These are phyloP conservation scores for Coprinopsis strossmayeri DNA, from an alignment of 768 basidiomycete genomes.

Conservation along the genomic window DNA sequence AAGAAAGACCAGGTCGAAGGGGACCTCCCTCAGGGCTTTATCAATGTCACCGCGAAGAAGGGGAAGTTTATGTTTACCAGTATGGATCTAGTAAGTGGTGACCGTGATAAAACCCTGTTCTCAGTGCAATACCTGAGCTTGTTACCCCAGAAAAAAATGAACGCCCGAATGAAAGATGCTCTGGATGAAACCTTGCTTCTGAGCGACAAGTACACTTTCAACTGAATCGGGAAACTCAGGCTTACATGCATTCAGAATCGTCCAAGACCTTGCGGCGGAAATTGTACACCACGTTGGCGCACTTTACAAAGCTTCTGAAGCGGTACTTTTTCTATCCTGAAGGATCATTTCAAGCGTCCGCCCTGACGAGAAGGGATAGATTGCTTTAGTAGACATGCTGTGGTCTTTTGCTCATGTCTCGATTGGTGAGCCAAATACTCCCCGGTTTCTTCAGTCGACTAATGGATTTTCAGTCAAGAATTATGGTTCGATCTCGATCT, in stretches of 20 bases:
- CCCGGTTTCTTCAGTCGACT: too few species aligned
- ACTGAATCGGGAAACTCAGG: not conserved
- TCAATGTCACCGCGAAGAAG: conserved; percentile 60
- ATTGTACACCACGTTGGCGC: conserved; percentile 70
- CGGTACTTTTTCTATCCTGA: too few species aligned
- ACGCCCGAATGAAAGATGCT: conserved; percentile 84
- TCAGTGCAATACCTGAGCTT: not conserved
- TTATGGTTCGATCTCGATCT: conserved; percentile 27
- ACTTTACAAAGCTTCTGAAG: conserved; percentile 88
- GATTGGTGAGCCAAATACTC: conserved; percentile 48
- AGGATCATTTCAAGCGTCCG: too few species aligned
- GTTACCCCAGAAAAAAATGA: conserved; percentile 67
- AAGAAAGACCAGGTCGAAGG: conserved; percentile 60
- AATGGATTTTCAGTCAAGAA: conserved; percentile 45
- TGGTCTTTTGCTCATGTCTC: conserved; percentile 83
- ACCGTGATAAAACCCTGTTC: not conserved
- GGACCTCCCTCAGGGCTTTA: conserved; percentile 63
- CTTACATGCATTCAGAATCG: conserved; percentile 44
- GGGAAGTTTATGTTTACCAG: conserved; percentile 73
- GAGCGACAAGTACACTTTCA: conserved; percentile 57
- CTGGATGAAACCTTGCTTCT: conserved; percentile 85
- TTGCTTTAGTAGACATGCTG: conserved; percentile 85
- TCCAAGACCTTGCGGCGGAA: conserved; percentile 67
- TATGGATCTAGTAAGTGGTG: conserved; percentile 63
- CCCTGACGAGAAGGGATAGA: too few species aligned